Base-by-base conservation (phyloP, 1,284 basidiomycete species). In the Trametes sp. region DNA sequence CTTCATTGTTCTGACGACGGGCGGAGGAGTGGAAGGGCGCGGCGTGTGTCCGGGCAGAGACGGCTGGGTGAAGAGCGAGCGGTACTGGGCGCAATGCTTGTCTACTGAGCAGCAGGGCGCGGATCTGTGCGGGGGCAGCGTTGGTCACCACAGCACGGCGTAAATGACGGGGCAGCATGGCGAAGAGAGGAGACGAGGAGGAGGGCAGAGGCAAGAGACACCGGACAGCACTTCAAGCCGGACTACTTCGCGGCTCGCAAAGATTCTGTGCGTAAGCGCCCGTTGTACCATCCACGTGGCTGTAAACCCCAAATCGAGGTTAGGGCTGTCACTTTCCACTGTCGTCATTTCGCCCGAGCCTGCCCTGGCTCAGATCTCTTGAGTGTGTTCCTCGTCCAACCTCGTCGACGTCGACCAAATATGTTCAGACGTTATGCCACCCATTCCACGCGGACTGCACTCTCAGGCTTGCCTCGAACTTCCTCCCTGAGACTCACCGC, bases 11-110 rank as follows among this genome's bases (percentile, higher is more conserved):
- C 53, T 78, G 81, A 42, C 83, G 79, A 36, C 81, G 80, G 33
- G 88, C 80, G 36, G 90, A 89, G 31, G 89, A 83, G 73, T 93
- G 91, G 72, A 94, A 93, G n/a, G 78, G 78, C 65, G 62, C 61
- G 64, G 68, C 62, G 60, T 65, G 66, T 52, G 54, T 63, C 57
- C 50, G 69, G 44, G 67, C 60, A 26, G 61, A 46, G 49, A 64
- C 36, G 23, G 65, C 62, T 19, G 70, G 66, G 36, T 61, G 68
- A 24, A 65, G 60, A 41, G 64, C 68, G 29, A 69, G 64, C 8
- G 69, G 54, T 19, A 63, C 29, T 6, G 66, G 57, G 8, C 68
- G 70, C 26, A 67, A 52, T 9, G 68, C 51, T 53, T 63, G 68
- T 14, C 69, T 69, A 26, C 50, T 61, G 55, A 58, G 62, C 31